Evolutionary conservation across 208 protist genomes (phyloP).

Genomic region (Leishmania braziliensis): DNA sequence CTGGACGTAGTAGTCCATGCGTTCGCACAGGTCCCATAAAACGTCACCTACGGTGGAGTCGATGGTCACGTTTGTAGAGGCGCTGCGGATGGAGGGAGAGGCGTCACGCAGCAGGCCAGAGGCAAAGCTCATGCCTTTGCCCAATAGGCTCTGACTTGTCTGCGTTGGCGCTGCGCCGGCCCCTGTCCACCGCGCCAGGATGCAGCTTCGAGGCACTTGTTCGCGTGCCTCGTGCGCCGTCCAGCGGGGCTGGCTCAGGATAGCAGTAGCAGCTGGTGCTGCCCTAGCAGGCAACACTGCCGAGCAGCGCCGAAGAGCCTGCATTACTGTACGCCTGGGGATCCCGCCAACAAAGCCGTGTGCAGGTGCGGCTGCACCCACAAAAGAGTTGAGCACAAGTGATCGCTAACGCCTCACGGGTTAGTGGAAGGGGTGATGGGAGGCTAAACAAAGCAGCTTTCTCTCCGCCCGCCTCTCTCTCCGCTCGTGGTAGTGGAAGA

Average conservation of each 20-base stretch:
- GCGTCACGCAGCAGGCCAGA: constrained; percentile 37
- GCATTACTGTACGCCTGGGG: background rate
- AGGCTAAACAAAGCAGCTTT: background rate
- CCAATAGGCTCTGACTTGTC: constrained; percentile 16
- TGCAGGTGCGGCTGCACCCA: background rate
- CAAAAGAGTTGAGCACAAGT: background rate
- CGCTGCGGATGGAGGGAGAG: constrained; percentile 21
- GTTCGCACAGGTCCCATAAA: constrained; percentile 73
- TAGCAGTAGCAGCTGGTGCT: background rate
- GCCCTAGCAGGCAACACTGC: background rate
- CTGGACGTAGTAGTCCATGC: constrained; percentile 84
- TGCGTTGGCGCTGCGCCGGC: constrained; percentile 16
- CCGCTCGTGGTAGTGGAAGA: background rate
- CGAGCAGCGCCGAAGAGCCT: constrained; percentile 1
- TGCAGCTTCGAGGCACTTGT: constrained; percentile 38
- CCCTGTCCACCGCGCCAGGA: constrained; percentile 57
- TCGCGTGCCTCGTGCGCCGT: constrained; percentile 3
- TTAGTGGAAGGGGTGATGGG: no score
- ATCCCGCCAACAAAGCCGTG: background rate
- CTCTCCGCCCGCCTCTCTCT: background rate
- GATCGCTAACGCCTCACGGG: background rate
- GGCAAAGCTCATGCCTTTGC: constrained; percentile 79
- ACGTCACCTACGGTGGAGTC: constrained; percentile 58
- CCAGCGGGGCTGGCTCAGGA: background rate
- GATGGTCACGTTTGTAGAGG: constrained; percentile 21